These are phyloP conservation scores for Zopfia rhizophila DNA, from an alignment of 2,329 filamentous ascomycete species.

Conservation along the genomic window DNA sequence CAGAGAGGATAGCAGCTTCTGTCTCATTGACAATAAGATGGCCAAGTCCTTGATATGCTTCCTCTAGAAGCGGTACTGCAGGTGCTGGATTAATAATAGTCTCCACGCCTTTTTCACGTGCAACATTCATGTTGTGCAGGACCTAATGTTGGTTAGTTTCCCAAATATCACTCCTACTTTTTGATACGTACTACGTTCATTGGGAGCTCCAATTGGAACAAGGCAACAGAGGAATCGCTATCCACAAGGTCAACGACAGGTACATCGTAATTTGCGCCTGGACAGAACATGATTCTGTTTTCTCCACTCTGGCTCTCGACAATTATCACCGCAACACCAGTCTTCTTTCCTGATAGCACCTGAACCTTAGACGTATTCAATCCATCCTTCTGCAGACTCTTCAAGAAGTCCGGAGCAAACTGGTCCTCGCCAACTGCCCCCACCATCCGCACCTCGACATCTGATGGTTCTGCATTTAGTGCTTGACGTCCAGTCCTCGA, in stretches of 20 bases:
- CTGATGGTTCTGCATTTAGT: slow-evolving; percentile 27
- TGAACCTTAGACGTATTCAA: slow-evolving; percentile 54
- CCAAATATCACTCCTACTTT: slow-evolving; percentile 6
- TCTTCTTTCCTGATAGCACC: slow-evolving; percentile 55
- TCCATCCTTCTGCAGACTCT: slow-evolving; percentile 56
- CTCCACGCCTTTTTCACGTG: slow-evolving; percentile 45
- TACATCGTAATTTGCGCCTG: slow-evolving; percentile 59
- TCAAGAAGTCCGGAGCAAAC: slow-evolving; percentile 53
- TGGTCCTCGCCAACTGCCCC: slow-evolving; percentile 61
- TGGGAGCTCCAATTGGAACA: slow-evolving; percentile 61
- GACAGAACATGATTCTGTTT: slow-evolving; percentile 61
- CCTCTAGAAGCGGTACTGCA: slow-evolving; percentile 73
- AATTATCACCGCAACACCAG: slow-evolving; percentile 60
- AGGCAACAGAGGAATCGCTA: slow-evolving; percentile 52
- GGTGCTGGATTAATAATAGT: slow-evolving; percentile 86
- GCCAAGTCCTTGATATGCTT: slow-evolving; percentile 73
- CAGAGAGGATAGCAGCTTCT: slow-evolving; percentile 79
- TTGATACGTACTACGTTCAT: slow-evolving; percentile 47
- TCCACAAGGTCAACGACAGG: slow-evolving; percentile 50
- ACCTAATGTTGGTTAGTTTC: too few relatives aligned
- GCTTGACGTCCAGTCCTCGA: slow-evolving; percentile 64
- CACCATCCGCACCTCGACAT: slow-evolving; percentile 60
- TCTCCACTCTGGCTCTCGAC: slow-evolving; percentile 60
- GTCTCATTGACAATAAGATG: slow-evolving; percentile 93
- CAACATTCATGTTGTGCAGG: slow-evolving; percentile 48